Conservation (phyloP, 2,329 filamentous ascomycete genomes). For the Xylariales sp. region DNA sequence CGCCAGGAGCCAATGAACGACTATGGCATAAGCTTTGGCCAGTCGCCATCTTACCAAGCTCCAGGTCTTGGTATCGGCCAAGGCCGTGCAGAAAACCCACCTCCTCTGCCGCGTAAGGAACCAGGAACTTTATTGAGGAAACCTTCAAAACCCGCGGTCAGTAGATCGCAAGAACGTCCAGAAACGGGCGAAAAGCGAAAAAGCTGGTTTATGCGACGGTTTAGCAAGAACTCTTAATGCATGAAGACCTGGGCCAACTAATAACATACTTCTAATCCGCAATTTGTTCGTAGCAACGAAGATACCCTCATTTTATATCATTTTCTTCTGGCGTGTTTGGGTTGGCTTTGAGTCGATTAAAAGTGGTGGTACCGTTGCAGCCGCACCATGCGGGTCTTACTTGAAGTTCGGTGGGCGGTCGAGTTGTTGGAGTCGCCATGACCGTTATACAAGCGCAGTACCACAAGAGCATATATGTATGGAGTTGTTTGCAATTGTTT, state of each 20-base stretch:
- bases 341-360: constrained; percentile 7
- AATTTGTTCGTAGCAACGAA: constrained; percentile 38
- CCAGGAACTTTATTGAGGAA: constrained; percentile 46
- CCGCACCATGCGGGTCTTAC: constrained; percentile 11
- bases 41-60: constrained; percentile 57
- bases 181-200: constrained; percentile 76
- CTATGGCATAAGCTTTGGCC: constrained; percentile 72
- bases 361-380: constrained; percentile 12
- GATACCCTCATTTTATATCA: constrained; percentile 37
- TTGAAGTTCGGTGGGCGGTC: constrained; percentile 19
- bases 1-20: constrained; percentile 67
- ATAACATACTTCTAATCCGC: constrained; percentile 31
- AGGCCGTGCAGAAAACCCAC: constrained; percentile 38
- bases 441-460: constrained; percentile 16
- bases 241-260: not conserved
- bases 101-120: constrained; percentile 52
- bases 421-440: constrained; percentile 13
- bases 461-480: constrained; percentile 32
- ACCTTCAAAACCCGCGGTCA: constrained; percentile 42
- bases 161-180: constrained; percentile 48
- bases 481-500: constrained; percentile 29
- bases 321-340: constrained; percentile 5
- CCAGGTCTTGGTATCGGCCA: constrained; percentile 51
- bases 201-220: constrained; percentile 87
- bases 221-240: constrained; percentile 70